Base-by-base conservation (phyloP, 805 yeast genomes). In the Ogataea pini region DNA sequence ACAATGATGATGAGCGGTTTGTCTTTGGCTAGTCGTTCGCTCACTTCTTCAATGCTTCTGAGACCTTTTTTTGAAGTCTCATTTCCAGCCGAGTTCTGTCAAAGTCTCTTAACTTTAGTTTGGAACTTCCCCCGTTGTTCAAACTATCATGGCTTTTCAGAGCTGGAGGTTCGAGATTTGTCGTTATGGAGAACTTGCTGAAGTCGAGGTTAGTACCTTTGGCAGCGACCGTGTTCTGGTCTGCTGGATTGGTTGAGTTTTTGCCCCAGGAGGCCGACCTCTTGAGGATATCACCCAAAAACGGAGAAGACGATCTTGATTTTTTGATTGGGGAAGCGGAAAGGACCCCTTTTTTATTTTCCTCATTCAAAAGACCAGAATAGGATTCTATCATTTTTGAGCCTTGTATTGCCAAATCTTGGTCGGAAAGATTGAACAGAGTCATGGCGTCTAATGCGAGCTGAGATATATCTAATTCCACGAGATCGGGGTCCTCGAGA, bases 31-130 rank as follows among this genome's bases (percentile, higher is more conserved):
- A 9, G 27, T 9, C 9, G 27, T 24, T 24, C 10, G 9, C 9
- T 39, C 16, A 55, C 33, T 61, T 58, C 43, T 61, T 69, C 56
- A 72, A 52, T 28, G 68, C 60, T 56, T 60, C 69, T 36, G 64
- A 68, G 1, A 68, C 80, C 44, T 67, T 72, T 60, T 76, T 76
- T 58, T 76, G 73, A 42, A 78, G 60, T 45, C 77, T 63, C 74
- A 72, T 64, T 55, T 78, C 83, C 49, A 78, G 49, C 42, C 82
- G 60, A 13, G 70, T 64, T 57, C 80, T 74, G 52, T 78, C 79
- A 44, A 74, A 75, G 44, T 75, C 67, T 29, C 17, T 39, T 32
- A 22, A 14, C 14, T 22, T 42, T 24, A 24, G 4, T 16, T 25
- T 44, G 6, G 47, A 22, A 10, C 31, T 27, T n/a, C 24, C 36